Base-by-base conservation (phyloP, 768 basidiomycete genomes). In the Naganishia randhawae region DNA sequence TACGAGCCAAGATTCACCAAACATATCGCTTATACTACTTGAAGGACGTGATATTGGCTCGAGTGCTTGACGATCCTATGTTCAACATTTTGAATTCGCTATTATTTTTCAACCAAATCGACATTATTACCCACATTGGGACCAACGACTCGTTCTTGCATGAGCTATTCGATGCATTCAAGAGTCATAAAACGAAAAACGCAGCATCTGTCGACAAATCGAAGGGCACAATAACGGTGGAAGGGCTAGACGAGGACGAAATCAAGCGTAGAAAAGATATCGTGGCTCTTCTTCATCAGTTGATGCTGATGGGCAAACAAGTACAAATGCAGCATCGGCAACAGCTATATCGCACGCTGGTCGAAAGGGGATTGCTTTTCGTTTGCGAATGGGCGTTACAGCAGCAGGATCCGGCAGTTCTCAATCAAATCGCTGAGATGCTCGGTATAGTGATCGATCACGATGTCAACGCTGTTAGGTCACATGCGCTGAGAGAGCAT, bases 61-160 rank as follows among this genome's bases (percentile, higher is more conserved):
- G 96, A 19, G 88, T 89, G 1, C 85, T 97, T 55, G 96, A 99
- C 74, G 96, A 99, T 79, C 89, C 91, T 1, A 97, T 94, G 0
- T 95, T 97, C 84, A 92, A 92, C 75, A 91, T 96, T 74, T 86
- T 98, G 76, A 97, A 93, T 81, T 93, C 92, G 1, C 91, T 91
- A 81, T 92, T 99, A 79, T 92, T 97, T 77, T 98, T 94, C 85
- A 96, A 98, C 81, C 95, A 99, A 79, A 92, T 95, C 74, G 96
- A 99, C 80, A 97, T 99, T 75, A 93, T 99, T 75, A 86, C 84
- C 55, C 87, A 95, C 75, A 85, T 98, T 37, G 90, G 92, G 76
- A 85, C 84, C 67, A 90, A 96, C 73, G 84, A 84, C 1, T 76
- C 80, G 13, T 90, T 97, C 77, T 82, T 97, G 39, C 83, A 84